These are phyloP conservation scores for Phytopythium kandeliae DNA, from an alignment of 352 stramenopile genomes.

Conservation along the genomic window DNA sequence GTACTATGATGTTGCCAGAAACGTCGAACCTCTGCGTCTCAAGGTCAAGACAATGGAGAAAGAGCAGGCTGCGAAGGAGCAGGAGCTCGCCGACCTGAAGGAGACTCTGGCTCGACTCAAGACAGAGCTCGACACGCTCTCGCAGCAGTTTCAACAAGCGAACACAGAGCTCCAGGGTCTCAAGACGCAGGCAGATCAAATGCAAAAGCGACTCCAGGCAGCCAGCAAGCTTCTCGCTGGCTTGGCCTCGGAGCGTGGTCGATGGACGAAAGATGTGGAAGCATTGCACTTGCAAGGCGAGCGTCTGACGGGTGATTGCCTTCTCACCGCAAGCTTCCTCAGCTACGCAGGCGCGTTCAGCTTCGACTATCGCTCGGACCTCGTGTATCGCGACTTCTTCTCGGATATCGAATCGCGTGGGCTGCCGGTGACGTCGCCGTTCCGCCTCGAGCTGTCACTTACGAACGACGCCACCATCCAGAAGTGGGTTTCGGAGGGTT, in stretches of 20 bases:
- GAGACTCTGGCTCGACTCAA: constrained; percentile 85
- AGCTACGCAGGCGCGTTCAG: constrained; percentile 91
- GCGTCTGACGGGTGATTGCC: constrained; percentile 86
- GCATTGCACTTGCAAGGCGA: constrained; percentile 77
- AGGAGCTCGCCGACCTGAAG: constrained; percentile 77
- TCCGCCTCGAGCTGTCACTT: constrained; percentile 87
- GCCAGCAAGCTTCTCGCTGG: constrained; percentile 92
- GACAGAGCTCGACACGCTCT: constrained; percentile 87
- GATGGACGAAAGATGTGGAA: constrained; percentile 92
- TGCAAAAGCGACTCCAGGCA: constrained; percentile 92
- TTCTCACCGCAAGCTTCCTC: constrained; percentile 89
- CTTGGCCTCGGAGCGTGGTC: constrained; percentile 85
- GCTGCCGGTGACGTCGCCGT: constrained; percentile 85
- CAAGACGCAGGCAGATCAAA: constrained; percentile 90
- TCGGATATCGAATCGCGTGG: constrained; percentile 67
- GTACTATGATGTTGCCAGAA: constrained; percentile 94
- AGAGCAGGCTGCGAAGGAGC: constrained; percentile 89
- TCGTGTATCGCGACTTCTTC: constrained; percentile 89
- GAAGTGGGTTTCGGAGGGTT: constrained; percentile 91
- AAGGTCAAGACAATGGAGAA: constrained; percentile 94
- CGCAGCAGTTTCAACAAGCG: constrained; percentile 87
- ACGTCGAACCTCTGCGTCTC: constrained; percentile 89
- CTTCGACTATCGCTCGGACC: constrained; percentile 85
- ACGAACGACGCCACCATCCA: constrained; percentile 93
- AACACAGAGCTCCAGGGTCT: constrained; percentile 91